Conservation (phyloP, 805 yeast species). For the Metschnikowia henanensis region DNA sequence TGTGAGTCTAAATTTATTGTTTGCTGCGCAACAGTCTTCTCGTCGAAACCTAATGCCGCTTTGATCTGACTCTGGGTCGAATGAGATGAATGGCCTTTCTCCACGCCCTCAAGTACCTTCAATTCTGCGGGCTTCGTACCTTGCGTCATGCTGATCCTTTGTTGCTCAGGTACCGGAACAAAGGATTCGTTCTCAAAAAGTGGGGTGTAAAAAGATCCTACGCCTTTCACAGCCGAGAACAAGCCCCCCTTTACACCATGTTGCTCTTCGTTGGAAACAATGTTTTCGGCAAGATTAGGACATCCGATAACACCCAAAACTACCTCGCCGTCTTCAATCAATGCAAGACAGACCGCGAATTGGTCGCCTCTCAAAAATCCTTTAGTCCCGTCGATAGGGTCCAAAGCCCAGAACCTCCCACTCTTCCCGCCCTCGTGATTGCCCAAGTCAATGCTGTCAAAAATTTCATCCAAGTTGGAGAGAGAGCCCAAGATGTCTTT, state of each 20-base stretch:
- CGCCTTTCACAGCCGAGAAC: slow-evolving; percentile 65
- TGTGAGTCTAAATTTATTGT: slow-evolving; percentile 90
- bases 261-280: slow-evolving; percentile 34
- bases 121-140: slow-evolving; percentile 47
- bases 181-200: slow-evolving; percentile 39
- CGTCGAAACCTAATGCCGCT: slow-evolving; percentile 42
- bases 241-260: slow-evolving; percentile 61
- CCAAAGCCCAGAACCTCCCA: slow-evolving; percentile 95
- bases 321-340: slow-evolving; percentile 82
- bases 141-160: slow-evolving; percentile 53
- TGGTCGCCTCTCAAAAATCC: slow-evolving; percentile 97
- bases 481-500: slow-evolving; percentile 42
- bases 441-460: slow-evolving; percentile 75
- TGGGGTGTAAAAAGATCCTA: slow-evolving; percentile 61
- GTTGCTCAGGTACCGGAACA: slow-evolving; percentile 30
- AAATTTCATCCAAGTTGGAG: slow-evolving; percentile 47
- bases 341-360: slow-evolving; percentile 92
- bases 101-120: slow-evolving; percentile 89
- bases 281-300: slow-evolving; percentile 74
- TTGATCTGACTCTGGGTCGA: slow-evolving; percentile 82
- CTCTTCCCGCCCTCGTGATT: slow-evolving; percentile 71
- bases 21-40: slow-evolving; percentile 55
- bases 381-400: slow-evolving; percentile 97
- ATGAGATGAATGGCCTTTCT: slow-evolving; percentile 92
- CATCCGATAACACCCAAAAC: slow-evolving; percentile 94